phyloP scores from a whole-genome alignment of 768 basidiomycete species.

The Mycena galericulata region DNA sequence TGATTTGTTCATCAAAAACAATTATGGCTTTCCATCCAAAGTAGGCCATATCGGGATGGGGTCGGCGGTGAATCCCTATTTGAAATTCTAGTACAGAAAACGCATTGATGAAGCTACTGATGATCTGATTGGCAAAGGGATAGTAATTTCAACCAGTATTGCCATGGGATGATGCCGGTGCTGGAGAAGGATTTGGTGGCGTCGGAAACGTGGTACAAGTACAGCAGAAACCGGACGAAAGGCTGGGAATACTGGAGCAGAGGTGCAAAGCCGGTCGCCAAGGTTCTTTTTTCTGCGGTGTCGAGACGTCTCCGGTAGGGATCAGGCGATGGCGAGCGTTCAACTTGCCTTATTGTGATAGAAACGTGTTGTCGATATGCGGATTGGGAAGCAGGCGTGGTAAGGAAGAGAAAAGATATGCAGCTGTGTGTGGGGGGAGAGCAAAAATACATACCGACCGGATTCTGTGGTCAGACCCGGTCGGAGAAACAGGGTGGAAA shows the following conservation, averaged over 20 bases:
- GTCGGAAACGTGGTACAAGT: conserved; percentile 21
- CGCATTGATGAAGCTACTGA: background rate
- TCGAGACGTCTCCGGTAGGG: background rate
- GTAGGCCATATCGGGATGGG: background rate
- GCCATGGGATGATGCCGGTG: conserved; percentile 19
- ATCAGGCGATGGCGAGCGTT: background rate
- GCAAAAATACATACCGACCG: conserved; percentile 24
- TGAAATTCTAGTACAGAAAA: background rate
- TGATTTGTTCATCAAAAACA: no score
- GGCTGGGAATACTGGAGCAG: no score
- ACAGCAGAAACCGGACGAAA: background rate
- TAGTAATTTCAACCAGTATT: background rate
- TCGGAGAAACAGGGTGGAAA: conserved; percentile 4
- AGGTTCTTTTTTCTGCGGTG: background rate
- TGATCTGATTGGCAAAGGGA: background rate
- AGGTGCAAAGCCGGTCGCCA: conserved; percentile 3
- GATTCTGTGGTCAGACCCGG: conserved; percentile 20
- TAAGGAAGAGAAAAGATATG: background rate
- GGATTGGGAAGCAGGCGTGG: conserved; percentile 3
- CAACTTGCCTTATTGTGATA: conserved; percentile 25
- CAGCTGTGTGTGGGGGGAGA: conserved; percentile 11
- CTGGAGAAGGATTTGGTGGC: conserved; percentile 25
- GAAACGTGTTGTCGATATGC: conserved; percentile 1
- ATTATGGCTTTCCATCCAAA: background rate
- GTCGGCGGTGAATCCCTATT: background rate